A percentile compares a stretch with the other conserved stretches of the same genome.
Conservation (phyloP, 495 filamentous ascomycete species). For the Daldinia decipiens region DNA sequence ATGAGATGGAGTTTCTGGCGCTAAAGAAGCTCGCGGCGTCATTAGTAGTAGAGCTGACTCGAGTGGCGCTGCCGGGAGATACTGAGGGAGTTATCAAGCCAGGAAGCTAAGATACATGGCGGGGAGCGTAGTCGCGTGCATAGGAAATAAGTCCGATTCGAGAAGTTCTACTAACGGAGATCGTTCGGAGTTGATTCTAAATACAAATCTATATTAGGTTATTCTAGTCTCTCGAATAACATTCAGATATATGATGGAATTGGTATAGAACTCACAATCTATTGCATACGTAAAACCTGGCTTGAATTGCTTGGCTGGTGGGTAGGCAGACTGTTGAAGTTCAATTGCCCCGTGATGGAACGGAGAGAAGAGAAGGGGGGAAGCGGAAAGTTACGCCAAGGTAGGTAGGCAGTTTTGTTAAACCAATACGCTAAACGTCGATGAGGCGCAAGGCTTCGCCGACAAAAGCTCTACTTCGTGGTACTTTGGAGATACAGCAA, state of each 20-base stretch:
- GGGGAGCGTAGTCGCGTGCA: constrained; percentile 23
- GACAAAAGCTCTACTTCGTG: background rate
- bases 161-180: constrained; percentile 14
- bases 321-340: constrained; percentile 8
- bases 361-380: background rate
- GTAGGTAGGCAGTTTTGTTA: constrained; percentile 12
- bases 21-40: constrained; percentile 30
- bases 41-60: constrained; percentile 26
- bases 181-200: constrained; percentile 24
- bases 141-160: constrained; percentile 24
- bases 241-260: background rate
- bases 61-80: constrained; percentile 19
- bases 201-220: constrained; percentile 7
- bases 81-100: constrained; percentile 29
- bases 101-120: constrained; percentile 30
- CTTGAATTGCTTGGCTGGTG: background rate
- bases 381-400: constrained; percentile 5
- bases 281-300: constrained; percentile 8
- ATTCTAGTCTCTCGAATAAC: background rate
- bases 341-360: constrained; percentile 24
- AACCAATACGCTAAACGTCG: constrained; percentile 10
- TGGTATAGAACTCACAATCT: constrained; percentile 26
- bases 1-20: constrained; percentile 31
- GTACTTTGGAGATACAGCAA: background rate
- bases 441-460: constrained; percentile 21